phyloP scores from a whole-genome alignment of 2,329 filamentous ascomycete species.

The Ophiostoma quercus region DNA sequence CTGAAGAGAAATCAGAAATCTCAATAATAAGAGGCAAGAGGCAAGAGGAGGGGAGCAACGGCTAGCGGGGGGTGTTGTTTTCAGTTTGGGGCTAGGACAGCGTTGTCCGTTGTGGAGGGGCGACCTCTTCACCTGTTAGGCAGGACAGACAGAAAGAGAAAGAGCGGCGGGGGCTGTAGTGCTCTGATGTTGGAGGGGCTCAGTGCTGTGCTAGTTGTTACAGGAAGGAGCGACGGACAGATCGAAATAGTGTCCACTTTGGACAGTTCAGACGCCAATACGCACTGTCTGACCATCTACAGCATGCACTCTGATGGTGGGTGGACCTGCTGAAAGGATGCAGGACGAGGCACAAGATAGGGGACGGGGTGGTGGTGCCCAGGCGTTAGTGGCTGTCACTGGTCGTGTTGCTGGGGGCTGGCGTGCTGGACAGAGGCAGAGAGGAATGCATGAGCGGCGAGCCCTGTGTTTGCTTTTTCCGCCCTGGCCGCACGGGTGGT shows the following conservation, averaged over 20 bases:
- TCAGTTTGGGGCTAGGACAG: constrained; percentile 3
- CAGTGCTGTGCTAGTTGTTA: neutral
- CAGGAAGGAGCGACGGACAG: constrained; percentile 14
- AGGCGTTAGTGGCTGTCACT: neutral
- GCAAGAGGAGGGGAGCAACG: constrained; percentile 28
- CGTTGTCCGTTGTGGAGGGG: neutral
- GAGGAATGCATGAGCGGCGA: constrained; percentile 2
- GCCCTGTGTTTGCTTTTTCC: constrained; percentile 9
- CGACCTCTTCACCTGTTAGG: neutral
- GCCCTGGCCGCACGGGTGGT: neutral
- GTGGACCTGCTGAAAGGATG: constrained; percentile 18
- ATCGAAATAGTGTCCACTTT: constrained; percentile 13
- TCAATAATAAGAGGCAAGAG: constrained; percentile 27
- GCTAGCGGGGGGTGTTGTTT: constrained; percentile 16
- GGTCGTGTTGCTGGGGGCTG: neutral
- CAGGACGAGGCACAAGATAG: neutral
- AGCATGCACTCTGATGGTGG: constrained; percentile 5
- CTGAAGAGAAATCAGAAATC: constrained; percentile 30
- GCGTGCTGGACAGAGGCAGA: neutral
- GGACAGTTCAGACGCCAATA: constrained; percentile 14
- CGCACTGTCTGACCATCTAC: neutral
- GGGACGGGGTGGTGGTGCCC: neutral
- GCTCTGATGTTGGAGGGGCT: constrained; percentile 20
- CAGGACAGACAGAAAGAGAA: neutral
- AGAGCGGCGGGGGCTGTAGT: constrained; percentile 8